Base-by-base conservation (phyloP, 2,329 filamentous ascomycete genomes). In the Sporothrix brasiliensis region DNA sequence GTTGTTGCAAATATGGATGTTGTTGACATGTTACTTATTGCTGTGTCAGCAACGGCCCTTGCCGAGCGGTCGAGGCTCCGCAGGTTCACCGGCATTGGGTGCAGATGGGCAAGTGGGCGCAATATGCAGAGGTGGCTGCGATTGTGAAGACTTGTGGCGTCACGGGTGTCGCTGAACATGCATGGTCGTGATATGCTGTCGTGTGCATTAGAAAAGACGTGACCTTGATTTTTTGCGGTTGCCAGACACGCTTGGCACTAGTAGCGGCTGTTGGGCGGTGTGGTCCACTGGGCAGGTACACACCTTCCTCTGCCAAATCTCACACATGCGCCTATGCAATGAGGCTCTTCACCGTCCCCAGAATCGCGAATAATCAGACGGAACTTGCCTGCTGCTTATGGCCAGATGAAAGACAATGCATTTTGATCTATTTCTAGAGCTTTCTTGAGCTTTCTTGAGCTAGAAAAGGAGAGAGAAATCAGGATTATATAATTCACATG, bases 61-160 rank as follows among this genome's bases (percentile, higher is more conserved):
- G 34, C 65, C 65, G 65, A 27, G 50, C 61, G 65, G 34, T 50
- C 27, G 34, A 67, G 30, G 30, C 30, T 30, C 65, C 50, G 34
- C 13, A 67, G 3, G 30, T 50, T 34, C 30, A n/a, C 30, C 50
- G 27, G 50, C 65, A 67, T 67, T 21, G 34, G n/a, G 19, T 14
- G 14, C n/a, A 54, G 21, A n/a, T 34, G 14, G 9, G 60, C 41
- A 39, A 34, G 10, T 21, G 47, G 7, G 19, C 0, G n/a, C 49
- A 13, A 30, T 21, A 30, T n/a, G 16, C 19, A 34, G 13, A 27
- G 2, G 11, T 34, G 0, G 30, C 0, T 21, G 49, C 24, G 27
- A 16, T 5, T 21, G 49, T 19, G 49, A n/a, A 4, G 47, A 19
- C 21, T 30, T 21, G 30, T 41, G 63, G 49, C 14, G 49, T 65